phyloP scores from a whole-genome alignment of 495 filamentous ascomycete genomes.

The Aspergillus sclerotioniger region DNA sequence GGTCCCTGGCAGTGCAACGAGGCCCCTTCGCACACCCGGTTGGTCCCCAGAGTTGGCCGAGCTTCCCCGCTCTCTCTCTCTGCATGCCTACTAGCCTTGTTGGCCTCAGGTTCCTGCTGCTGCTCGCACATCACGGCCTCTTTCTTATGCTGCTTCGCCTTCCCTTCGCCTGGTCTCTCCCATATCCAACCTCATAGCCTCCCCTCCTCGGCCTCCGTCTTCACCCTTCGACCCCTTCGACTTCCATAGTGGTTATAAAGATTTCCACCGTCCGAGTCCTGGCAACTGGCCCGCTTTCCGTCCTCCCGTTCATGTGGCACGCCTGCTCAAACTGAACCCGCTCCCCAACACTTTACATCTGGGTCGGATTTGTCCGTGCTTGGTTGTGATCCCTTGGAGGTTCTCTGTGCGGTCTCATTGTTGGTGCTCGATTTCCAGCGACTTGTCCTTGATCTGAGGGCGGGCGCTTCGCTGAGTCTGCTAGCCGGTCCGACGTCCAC shows the following conservation, averaged over 20 bases:
- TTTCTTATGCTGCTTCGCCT: neutral
- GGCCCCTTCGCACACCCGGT: neutral
- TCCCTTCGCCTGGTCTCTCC: neutral
- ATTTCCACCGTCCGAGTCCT: constrained; percentile 6
- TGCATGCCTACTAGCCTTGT: constrained; percentile 6
- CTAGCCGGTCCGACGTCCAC: constrained; percentile 21
- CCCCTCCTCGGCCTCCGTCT: neutral
- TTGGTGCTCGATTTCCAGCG: neutral
- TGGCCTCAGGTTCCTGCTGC: constrained; percentile 2
- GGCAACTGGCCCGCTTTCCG: constrained; percentile 14
- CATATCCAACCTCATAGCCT: neutral
- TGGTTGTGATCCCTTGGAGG: neutral
- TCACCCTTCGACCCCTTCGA: too few species aligned
- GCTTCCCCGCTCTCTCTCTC: constrained; percentile 16
- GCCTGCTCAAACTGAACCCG: constrained; percentile 9
- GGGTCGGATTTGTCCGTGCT: neutral
- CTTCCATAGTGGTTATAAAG: too few species aligned
- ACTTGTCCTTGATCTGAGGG: neutral
- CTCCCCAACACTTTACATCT: constrained; percentile 6
- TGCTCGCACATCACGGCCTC: neutral
- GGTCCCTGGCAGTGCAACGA: neutral
- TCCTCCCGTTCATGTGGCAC: constrained; percentile 21
- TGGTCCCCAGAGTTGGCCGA: constrained; percentile 7
- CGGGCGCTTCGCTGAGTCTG: neutral
- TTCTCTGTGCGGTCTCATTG: neutral